These are phyloP conservation scores for Cercis canadensis DNA, from an alignment of 306 rosid species.

Conservation along the genomic window DNA sequence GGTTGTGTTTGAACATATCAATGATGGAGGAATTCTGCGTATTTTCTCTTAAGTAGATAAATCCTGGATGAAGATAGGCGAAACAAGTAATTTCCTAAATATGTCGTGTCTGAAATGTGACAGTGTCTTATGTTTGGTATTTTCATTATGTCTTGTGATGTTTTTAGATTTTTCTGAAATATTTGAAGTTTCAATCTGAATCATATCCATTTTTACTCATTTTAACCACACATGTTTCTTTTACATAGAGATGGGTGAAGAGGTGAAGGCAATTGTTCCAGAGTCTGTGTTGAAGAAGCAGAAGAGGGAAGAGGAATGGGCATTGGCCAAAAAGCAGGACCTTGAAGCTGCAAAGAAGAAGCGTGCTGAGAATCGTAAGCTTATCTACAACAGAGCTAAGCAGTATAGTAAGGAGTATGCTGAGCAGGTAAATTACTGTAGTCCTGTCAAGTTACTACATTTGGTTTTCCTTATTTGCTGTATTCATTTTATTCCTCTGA, in stretches of 20 bases:
- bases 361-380: slow-evolving; percentile 67
- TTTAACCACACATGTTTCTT: background rate
- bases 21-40: background rate
- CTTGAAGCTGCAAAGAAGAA: slow-evolving; percentile 65
- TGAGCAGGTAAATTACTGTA: slow-evolving; percentile 52
- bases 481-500: background rate
- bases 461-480: background rate
- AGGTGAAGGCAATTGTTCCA: slow-evolving; percentile 61
- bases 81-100: background rate
- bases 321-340: slow-evolving; percentile 60
- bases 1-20: background rate
- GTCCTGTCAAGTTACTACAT: background rate
- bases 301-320: slow-evolving; percentile 87
- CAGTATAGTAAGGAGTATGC: slow-evolving; percentile 66
- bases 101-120: background rate
- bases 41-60: background rate
- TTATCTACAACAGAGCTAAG: slow-evolving; percentile 73
- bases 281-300: slow-evolving; percentile 84
- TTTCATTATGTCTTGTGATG: background rate
- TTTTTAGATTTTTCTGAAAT: background rate
- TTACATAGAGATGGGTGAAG: slow-evolving; percentile 63
- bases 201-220: background rate
- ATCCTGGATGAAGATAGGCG: background rate
- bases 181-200: background rate
- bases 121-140: background rate